Percentiles rank a stretch among this genome's conserved stretches.
Evolutionary conservation across 2,329 filamentous ascomycete genomes (phyloP).

Genomic region (Aspergillus latus): DNA sequence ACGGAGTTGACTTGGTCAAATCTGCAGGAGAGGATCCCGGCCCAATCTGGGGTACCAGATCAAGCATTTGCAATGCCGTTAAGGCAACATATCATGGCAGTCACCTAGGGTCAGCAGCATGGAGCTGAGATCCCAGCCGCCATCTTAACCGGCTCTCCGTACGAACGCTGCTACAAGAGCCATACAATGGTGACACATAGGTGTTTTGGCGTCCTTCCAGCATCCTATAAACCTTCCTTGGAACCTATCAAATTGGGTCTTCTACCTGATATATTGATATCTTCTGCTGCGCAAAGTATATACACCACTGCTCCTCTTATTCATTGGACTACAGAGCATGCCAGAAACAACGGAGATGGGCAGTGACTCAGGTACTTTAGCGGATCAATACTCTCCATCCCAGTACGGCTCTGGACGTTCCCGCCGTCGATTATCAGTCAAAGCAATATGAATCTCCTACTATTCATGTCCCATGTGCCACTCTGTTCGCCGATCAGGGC

Average conservation of each 20-base stretch:
- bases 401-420: not conserved
- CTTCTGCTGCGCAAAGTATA: not conserved
- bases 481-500: not conserved
- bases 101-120: too few species aligned
- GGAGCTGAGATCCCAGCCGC: too few species aligned
- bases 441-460: not conserved
- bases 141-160: too few species aligned
- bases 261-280: not conserved
- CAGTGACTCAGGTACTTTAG: not conserved
- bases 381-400: not conserved
- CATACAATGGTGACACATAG: conserved; percentile 9
- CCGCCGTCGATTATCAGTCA: not conserved
- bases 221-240: not conserved
- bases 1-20: too few species aligned
- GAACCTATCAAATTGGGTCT: not conserved
- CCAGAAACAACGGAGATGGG: not conserved
- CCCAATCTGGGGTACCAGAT: too few species aligned
- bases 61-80: too few species aligned
- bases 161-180: conserved; percentile 23
- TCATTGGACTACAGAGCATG: not conserved
- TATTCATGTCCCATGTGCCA: too few species aligned
- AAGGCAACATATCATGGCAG: too few species aligned
- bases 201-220: not conserved
- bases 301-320: not conserved
- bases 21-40: too few species aligned